Conservation (phyloP, 163 green algal species). For the Coccomyxa subellipsoidea region DNA sequence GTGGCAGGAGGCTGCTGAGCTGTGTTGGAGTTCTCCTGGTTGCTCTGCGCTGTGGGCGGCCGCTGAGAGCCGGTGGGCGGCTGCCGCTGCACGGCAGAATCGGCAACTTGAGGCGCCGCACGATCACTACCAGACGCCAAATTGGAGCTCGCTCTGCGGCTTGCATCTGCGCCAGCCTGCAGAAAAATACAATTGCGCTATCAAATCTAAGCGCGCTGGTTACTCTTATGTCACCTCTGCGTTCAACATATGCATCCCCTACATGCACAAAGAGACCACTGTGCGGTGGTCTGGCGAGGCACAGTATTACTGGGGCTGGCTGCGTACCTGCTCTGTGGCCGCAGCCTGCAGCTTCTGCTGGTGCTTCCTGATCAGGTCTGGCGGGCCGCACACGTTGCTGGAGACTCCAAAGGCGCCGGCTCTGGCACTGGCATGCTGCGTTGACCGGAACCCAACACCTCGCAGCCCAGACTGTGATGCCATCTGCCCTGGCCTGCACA, state of each 20-base stretch:
- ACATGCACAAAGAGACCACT: no score
- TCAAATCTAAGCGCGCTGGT: no score
- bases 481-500: neutral
- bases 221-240: no score
- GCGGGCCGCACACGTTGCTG: conserved; percentile 31
- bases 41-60: neutral
- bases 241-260: no score
- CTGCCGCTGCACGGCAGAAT: neutral
- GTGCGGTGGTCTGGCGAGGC: no score
- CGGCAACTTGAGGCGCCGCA: no score
- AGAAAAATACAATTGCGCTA: neutral
- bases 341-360: conserved; percentile 18
- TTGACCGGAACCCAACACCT: neutral
- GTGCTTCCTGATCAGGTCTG: conserved; percentile 40
- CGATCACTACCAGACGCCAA: neutral
- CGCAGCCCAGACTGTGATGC: neutral
- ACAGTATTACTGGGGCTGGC: no score
- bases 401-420: neutral
- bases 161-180: neutral
- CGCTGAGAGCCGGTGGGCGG: neutral
- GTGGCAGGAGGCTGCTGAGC: neutral
- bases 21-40: neutral
- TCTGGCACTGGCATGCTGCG: conserved; percentile 1
- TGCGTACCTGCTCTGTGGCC: conserved; percentile 4
- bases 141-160: neutral